These are phyloP conservation scores for Chondrostereum purpureum DNA, from an alignment of 1,284 basidiomycete species.

Conservation along the genomic window DNA sequence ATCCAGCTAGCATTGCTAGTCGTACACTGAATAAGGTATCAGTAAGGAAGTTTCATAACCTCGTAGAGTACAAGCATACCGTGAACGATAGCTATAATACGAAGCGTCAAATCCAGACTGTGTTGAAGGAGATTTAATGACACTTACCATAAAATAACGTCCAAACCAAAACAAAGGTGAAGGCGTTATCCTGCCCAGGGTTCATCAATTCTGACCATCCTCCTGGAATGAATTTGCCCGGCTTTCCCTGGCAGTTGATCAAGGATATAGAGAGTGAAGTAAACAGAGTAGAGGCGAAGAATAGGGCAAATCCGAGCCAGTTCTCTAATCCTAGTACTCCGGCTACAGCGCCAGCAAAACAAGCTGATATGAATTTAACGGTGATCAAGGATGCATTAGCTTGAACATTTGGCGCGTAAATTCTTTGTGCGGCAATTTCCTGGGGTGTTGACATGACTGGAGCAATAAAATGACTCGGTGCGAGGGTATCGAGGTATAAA, in stretches of 20 bases:
- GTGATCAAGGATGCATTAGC: constrained; percentile 32
- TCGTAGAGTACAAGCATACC: too few relatives aligned
- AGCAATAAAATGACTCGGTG: too few relatives aligned
- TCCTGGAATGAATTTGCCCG: constrained; percentile 48
- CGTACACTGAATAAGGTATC: neutral
- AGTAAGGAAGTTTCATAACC: too few relatives aligned
- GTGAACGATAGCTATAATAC: neutral
- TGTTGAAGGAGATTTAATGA: neutral
- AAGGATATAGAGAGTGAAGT: constrained; percentile 58
- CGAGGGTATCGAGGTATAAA: too few relatives aligned
- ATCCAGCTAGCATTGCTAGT: too few relatives aligned
- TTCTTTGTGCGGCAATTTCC: neutral
- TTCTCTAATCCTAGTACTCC: constrained; percentile 85
- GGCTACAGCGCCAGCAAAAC: constrained; percentile 78
- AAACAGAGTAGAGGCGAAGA: constrained; percentile 59
- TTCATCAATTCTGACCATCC: constrained; percentile 64
- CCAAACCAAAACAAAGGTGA: constrained; percentile 85
- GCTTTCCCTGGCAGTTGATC: constrained; percentile 64
- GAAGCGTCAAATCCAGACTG: neutral
- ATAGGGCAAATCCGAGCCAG: constrained; percentile 74
- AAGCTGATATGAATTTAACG: constrained; percentile 73
- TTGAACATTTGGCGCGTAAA: neutral
- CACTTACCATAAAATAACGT: constrained; percentile 81
- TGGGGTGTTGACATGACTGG: neutral
- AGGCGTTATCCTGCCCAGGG: constrained; percentile 80